Base-by-base conservation (phyloP, 1,284 basidiomycete species). In the Ustilago esculenta region DNA sequence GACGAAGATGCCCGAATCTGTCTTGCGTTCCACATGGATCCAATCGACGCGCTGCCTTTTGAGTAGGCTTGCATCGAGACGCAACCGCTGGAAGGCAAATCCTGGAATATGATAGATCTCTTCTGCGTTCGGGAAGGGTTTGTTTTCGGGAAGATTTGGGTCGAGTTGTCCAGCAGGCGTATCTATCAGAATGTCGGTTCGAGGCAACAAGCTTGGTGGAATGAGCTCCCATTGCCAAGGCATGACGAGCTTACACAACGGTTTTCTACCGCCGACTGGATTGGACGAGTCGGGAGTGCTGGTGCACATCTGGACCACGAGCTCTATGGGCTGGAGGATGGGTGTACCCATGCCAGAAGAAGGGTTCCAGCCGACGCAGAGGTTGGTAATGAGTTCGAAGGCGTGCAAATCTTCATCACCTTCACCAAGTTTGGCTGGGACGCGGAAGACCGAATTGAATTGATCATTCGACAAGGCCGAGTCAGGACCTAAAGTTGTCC, bases 311-410 rank as follows among this genome's bases (percentile, higher is more conserved):
- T 54, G 47, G 12, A 71, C 65, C 6, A 71, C 63, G 14, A 76
- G 41, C 54, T 75, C 75, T 29, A 70, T 29, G 3, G 56, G 57
- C 44, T 72, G 69, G 0, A 46, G 56, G 5, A 70, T 56, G 0
- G 56, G 57, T 4, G 44, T 17, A 1, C 67, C 73, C 40, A 52
- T 47, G 1, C 67, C 73, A 4, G 54, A 52, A 17, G 64, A 63
- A 4, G 60, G 44, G 17, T 68, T 76, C 35, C 59, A 43, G 5
- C 76, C 77, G 11, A 73, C 51, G 33, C 57, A 63, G 29, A 78
- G 60, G 25, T 74, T 75, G n/a, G 77, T 78, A 39, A 80, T 18
- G 20, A 80, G 51, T 52, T 76, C 72, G 23, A 77, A 77, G 6
- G 59, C 55, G 32, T 69, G 52, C 8, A 42, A 25, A 30, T 57